Evolutionary conservation across 1,284 basidiomycete species (phyloP).

Genomic region (Rhodofomes roseus): DNA sequence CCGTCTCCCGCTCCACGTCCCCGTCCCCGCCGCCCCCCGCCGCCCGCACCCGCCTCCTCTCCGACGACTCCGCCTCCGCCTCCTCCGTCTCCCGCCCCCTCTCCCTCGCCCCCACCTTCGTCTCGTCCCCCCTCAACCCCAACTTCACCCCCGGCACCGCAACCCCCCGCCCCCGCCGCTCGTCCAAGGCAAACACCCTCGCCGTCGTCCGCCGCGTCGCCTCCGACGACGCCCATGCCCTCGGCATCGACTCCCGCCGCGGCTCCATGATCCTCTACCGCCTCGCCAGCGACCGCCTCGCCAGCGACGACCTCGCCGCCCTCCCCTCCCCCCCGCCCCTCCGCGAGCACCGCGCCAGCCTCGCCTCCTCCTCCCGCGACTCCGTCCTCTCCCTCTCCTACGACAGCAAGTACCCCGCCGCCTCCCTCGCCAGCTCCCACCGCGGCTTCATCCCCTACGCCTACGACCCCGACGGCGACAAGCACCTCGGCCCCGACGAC

Average conservation of each 20-base stretch:
- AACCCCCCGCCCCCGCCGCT: conserved; percentile 22
- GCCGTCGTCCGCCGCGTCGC: conserved; percentile 21
- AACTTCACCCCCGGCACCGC: conserved; percentile 23
- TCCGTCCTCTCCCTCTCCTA: conserved; percentile 50
- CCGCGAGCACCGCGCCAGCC: conserved; percentile 27
- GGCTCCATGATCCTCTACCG: conserved; percentile 70
- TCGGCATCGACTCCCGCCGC: conserved; percentile 32
- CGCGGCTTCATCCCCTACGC: conserved; percentile 61
- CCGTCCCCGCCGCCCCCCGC: neutral
- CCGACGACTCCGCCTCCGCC: neutral
- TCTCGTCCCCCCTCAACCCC: conserved; percentile 49
- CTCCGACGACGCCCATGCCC: conserved; percentile 45
- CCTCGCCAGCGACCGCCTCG: conserved; percentile 41
- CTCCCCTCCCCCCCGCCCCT: conserved; percentile 29
- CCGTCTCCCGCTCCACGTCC: neutral
- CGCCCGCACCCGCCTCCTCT: neutral
- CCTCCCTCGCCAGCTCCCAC: conserved; percentile 25
- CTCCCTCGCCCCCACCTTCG: conserved; percentile 32
- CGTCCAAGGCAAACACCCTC: conserved; percentile 16
- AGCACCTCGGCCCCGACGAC: conserved; percentile 62
- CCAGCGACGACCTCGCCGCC: conserved; percentile 31
- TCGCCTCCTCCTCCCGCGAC: conserved; percentile 42
- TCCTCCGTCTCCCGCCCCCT: conserved; percentile 16
- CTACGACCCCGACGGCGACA: conserved; percentile 61
- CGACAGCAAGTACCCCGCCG: conserved; percentile 64